phyloP scores from a whole-genome alignment of 2,329 filamentous ascomycete genomes.

The Aspergillus sp. region DNA sequence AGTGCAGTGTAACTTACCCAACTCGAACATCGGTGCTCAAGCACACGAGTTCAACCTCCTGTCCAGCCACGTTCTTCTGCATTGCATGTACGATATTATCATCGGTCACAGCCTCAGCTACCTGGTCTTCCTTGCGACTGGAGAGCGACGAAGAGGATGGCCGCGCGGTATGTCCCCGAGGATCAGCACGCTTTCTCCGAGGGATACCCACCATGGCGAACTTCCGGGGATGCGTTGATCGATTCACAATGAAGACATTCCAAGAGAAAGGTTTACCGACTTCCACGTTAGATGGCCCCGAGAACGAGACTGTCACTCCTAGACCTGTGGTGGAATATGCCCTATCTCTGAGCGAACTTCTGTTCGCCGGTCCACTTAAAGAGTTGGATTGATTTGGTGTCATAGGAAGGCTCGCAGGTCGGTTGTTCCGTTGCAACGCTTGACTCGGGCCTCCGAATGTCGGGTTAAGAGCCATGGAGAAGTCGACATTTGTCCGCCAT shows the following conservation, averaged over 20 bases:
- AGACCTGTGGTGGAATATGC: constrained; percentile 41
- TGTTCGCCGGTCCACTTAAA: constrained; percentile 20
- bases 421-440: constrained; percentile 45
- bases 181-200: constrained; percentile 44
- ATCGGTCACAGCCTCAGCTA: constrained; percentile 56
- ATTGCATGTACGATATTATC: constrained; percentile 57
- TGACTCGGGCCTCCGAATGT: constrained; percentile 47
- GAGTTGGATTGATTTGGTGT: constrained; percentile 21
- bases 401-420: constrained; percentile 45
- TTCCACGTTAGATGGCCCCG: constrained; percentile 49
- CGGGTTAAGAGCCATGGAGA: constrained; percentile 49
- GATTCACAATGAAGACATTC: constrained; percentile 60
- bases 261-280: constrained; percentile 57
- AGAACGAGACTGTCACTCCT: constrained; percentile 57
- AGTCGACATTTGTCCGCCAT: constrained; percentile 51
- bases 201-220: constrained; percentile 56
- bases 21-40: constrained; percentile 59
- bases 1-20: constrained; percentile 45
- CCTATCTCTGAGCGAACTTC: constrained; percentile 37
- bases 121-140: constrained; percentile 32
- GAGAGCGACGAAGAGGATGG: constrained; percentile 47
- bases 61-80: constrained; percentile 50
- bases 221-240: constrained; percentile 53
- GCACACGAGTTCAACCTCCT: constrained; percentile 55
- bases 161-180: constrained; percentile 43